Conservation (phyloP, 176 grass and related monocot genomes). For the Bolboschoenus planiculmis region DNA sequence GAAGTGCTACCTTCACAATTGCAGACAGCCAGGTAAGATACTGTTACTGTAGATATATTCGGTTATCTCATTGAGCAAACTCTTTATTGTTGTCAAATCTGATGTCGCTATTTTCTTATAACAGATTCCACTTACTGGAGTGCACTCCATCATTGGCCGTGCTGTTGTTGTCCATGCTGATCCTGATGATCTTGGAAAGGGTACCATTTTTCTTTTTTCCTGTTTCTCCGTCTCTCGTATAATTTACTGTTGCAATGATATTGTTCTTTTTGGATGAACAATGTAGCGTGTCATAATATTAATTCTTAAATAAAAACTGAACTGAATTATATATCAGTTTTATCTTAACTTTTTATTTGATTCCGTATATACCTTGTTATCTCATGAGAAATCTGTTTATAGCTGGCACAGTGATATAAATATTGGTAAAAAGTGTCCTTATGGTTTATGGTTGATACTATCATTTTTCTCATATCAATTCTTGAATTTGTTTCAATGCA, state of each 20-base stretch:
- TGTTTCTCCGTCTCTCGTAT: neutral
- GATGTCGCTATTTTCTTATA: neutral
- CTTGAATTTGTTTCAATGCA: neutral
- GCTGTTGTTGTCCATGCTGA: slow-evolving; percentile 47
- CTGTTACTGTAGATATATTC: neutral
- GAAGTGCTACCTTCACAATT: slow-evolving; percentile 32
- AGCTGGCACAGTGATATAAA: neutral
- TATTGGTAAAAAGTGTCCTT: neutral
- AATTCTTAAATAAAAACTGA: neutral
- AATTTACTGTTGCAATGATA: neutral
- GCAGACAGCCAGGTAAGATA: slow-evolving; percentile 23
- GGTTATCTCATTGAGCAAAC: neutral
- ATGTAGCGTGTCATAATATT: neutral
- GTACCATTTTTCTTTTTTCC: neutral
- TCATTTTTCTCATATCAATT: neutral
- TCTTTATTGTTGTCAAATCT: neutral
- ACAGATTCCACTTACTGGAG: slow-evolving; percentile 31
- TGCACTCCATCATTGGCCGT: slow-evolving; percentile 32
- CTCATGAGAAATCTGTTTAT: neutral
- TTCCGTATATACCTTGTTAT: neutral
- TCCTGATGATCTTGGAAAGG: slow-evolving; percentile 40
- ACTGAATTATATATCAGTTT: neutral
- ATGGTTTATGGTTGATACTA: neutral
- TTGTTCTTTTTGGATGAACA: neutral
- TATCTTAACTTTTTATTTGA: neutral